These are phyloP conservation scores for Xylaria hypoxylon DNA, from an alignment of 2,329 filamentous ascomycete species.

Conservation along the genomic window DNA sequence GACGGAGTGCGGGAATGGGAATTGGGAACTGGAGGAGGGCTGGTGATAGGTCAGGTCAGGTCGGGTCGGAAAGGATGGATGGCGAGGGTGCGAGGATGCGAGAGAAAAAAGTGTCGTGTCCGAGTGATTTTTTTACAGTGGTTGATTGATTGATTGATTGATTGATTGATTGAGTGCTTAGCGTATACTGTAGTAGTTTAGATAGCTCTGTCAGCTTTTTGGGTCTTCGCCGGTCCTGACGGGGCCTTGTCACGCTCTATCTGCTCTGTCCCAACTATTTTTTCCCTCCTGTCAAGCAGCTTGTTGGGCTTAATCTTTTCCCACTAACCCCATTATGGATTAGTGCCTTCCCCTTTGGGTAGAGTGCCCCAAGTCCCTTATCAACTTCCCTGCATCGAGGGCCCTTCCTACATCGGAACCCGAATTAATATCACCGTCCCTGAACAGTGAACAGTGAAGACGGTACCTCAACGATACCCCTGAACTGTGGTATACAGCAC, in stretches of 20 bases:
- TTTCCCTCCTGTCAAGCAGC: slow-evolving; percentile 38
- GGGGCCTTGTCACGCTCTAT: slow-evolving; percentile 26
- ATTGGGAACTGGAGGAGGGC: slow-evolving; percentile 15
- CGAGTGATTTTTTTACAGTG: slow-evolving; percentile 45
- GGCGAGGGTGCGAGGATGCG: slow-evolving; percentile 22
- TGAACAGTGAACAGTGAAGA: too few species aligned
- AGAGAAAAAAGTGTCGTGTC: slow-evolving; percentile 26
- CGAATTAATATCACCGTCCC: slow-evolving; percentile 1
- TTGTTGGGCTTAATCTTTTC: slow-evolving; percentile 41
- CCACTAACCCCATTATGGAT: slow-evolving; percentile 35
- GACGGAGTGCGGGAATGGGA: slow-evolving; percentile 28
- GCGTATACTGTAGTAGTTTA: too few species aligned
- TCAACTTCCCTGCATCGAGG: slow-evolving; percentile 25
- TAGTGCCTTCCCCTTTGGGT: slow-evolving; percentile 32
- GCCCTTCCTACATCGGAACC: slow-evolving; percentile 35
- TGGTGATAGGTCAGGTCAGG: slow-evolving; percentile 21
- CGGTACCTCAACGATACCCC: too few species aligned
- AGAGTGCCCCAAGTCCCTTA: slow-evolving; percentile 17
- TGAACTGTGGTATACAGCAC: too few species aligned
- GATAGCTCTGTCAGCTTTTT: slow-evolving; percentile 45
- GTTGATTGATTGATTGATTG: slow-evolving; percentile 15
- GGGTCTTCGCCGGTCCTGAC: slow-evolving; percentile 22
- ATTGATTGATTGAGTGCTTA: slow-evolving; percentile 21
- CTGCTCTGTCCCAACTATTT: slow-evolving; percentile 48
- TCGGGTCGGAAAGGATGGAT: slow-evolving; percentile 24